These are phyloP conservation scores for Aureobasidium subglaciale DNA, from an alignment of 2,329 filamentous ascomycete genomes.

Conservation along the genomic window DNA sequence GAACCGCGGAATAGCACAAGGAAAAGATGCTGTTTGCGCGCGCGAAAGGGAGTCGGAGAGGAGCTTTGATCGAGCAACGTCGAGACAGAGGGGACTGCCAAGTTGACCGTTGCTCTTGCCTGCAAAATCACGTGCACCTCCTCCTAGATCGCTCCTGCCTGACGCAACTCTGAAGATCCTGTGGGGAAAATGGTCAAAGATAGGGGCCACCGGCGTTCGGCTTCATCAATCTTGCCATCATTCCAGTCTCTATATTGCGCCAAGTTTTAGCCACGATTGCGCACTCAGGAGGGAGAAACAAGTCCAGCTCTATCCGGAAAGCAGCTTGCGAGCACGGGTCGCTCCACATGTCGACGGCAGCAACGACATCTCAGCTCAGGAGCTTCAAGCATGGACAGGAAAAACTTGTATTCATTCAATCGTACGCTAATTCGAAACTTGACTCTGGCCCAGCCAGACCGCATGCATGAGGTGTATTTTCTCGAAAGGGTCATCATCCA, in stretches of 20 bases:
- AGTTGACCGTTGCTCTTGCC: conserved; percentile 4
- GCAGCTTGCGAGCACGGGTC: not conserved
- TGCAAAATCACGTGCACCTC: not conserved
- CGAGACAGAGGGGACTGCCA: conserved; percentile 11
- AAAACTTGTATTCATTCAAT: conserved; percentile 7
- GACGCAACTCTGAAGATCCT: conserved; percentile 10
- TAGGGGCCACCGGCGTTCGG: conserved; percentile 8
- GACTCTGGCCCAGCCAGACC: conserved; percentile 6
- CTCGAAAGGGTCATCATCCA: not conserved
- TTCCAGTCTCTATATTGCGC: conserved; percentile 14
- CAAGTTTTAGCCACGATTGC: conserved; percentile 11
- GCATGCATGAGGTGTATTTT: not conserved
- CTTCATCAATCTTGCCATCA: conserved; percentile 9
- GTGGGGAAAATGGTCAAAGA: not conserved
- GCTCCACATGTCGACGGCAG: not conserved
- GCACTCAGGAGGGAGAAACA: conserved; percentile 6
- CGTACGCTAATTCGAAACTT: conserved; percentile 8
- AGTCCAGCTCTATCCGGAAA: not conserved
- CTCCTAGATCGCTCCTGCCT: conserved; percentile 7
- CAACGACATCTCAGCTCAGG: not conserved
- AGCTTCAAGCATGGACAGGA: not conserved
- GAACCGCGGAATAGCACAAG: conserved; percentile 15
- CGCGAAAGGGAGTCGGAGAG: conserved; percentile 11
- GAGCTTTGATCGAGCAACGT: conserved; percentile 13
- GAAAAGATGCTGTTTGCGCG: conserved; percentile 15